Percentiles rank a stretch among this genome's conserved stretches.
These are phyloP conservation scores for Xylariaceae sp. DNA, from an alignment of 2,329 filamentous ascomycete species.

Conservation along the genomic window DNA sequence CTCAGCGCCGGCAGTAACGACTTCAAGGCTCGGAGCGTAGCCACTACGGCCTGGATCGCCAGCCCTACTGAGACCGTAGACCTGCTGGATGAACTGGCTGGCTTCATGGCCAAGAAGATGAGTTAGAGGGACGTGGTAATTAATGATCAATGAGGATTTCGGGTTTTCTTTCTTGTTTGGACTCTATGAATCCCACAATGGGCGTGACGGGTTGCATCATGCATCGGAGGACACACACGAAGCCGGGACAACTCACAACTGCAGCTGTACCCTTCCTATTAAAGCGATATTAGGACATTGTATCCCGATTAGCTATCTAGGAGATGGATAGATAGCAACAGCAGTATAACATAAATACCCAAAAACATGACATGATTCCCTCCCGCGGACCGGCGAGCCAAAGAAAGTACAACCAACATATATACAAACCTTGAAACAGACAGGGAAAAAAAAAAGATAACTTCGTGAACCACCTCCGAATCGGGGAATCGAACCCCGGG, in stretches of 20 bases:
- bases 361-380: not conserved
- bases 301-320: too few species aligned
- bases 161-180: not conserved
- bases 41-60: conserved; percentile 95
- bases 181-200: not conserved
- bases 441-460: not conserved
- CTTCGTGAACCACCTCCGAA: too few species aligned
- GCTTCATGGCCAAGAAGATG: conserved; percentile 46
- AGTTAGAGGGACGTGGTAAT: conserved; percentile 15
- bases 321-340: too few species aligned
- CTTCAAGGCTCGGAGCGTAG: conserved; percentile 88
- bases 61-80: conserved; percentile 86
- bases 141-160: not conserved
- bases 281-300: too few species aligned
- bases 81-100: conserved; percentile 74
- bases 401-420: not conserved
- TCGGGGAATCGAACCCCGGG: conserved; percentile 31
- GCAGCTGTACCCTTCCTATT: too few species aligned
- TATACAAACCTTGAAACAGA: not conserved
- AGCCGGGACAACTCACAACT: too few species aligned
- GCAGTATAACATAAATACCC: too few species aligned
- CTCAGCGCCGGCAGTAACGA: conserved; percentile 92
- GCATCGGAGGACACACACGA: too few species aligned
- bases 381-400: not conserved
- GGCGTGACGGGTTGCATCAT: too few species aligned